phyloP scores from a whole-genome alignment of 805 yeast species.

The Kazachstania bromeliacearum region DNA sequence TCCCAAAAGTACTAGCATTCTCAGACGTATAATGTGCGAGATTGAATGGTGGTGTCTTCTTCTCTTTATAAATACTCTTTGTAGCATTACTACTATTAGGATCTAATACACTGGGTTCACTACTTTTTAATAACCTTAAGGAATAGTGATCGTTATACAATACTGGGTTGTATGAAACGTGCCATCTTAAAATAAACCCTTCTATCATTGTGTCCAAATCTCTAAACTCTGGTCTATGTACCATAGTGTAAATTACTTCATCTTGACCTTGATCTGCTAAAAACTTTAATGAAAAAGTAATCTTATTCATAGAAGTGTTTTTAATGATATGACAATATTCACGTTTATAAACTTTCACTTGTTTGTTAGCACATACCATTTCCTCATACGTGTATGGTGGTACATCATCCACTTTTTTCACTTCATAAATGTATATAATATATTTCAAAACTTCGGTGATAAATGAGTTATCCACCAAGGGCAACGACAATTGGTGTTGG shows the following conservation, averaged over 20 bases:
- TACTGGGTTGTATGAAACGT: conserved; percentile 5
- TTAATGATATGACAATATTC: conserved; percentile 10
- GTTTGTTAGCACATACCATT: conserved; percentile 4
- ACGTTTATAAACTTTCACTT: conserved; percentile 7
- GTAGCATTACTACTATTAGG: too few relatives aligned
- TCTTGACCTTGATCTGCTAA: background rate
- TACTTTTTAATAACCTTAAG: conserved; percentile 6
- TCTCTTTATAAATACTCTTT: too few relatives aligned
- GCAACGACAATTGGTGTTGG: background rate
- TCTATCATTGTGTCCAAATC: conserved; percentile 8
- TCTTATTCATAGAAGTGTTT: background rate
- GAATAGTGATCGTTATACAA: conserved; percentile 8
- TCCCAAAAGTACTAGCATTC: too few relatives aligned
- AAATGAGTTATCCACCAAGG: background rate
- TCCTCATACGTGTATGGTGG: conserved; percentile 10
- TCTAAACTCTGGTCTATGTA: conserved; percentile 5
- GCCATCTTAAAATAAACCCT: conserved; percentile 9
- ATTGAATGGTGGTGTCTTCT: too few relatives aligned
- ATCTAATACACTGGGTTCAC: conserved; percentile 5
- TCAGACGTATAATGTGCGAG: too few relatives aligned
- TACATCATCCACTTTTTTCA: conserved; percentile 4
- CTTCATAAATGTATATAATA: conserved; percentile 7
- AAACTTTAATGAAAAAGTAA: conserved; percentile 6
- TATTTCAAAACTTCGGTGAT: conserved; percentile 1
- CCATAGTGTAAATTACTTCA: conserved; percentile 2